A percentile compares a stretch with the other conserved stretches of the same genome.
phyloP scores from a whole-genome alignment of 2,329 filamentous ascomycete genomes.

The Aspergillus felis region DNA sequence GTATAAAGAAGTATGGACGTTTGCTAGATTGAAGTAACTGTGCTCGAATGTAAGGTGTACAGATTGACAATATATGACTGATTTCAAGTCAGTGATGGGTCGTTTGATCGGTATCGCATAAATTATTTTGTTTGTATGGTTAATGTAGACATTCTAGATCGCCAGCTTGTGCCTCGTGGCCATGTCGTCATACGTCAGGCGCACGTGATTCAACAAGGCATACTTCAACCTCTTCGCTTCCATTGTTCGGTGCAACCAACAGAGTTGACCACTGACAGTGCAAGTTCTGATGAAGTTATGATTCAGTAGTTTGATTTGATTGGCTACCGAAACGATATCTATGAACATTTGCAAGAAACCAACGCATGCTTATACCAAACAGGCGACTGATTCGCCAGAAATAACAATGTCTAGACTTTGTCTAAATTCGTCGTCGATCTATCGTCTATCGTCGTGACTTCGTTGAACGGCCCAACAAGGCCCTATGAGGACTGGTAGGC shows the following conservation, averaged over 20 bases:
- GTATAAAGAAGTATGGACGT: neutral
- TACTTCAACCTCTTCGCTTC: neutral
- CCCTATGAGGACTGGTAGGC: neutral
- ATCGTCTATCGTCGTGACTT: slow-evolving; percentile 26
- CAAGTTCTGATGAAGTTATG: neutral
- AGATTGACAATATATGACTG: neutral
- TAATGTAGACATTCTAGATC: neutral
- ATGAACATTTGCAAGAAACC: neutral
- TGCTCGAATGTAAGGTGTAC: neutral
- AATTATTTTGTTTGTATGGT: neutral
- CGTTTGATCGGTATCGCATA: neutral
- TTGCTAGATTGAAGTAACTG: neutral
- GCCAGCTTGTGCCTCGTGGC: neutral
- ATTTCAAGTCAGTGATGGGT: neutral
- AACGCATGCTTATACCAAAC: neutral
- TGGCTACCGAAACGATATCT: neutral
- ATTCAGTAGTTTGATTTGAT: neutral
- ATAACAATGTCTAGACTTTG: neutral
- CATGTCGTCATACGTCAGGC: neutral
- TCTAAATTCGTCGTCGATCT: slow-evolving; percentile 8
- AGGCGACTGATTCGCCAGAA: neutral
- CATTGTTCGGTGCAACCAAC: neutral
- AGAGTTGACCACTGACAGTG: neutral
- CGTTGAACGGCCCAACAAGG: slow-evolving; percentile 13
- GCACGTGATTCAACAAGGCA: neutral